A percentile compares a stretch with the other conserved stretches of the same genome.
Conservation (phyloP, 176 grass and related monocot species). For the Eragrostis curvula region DNA sequence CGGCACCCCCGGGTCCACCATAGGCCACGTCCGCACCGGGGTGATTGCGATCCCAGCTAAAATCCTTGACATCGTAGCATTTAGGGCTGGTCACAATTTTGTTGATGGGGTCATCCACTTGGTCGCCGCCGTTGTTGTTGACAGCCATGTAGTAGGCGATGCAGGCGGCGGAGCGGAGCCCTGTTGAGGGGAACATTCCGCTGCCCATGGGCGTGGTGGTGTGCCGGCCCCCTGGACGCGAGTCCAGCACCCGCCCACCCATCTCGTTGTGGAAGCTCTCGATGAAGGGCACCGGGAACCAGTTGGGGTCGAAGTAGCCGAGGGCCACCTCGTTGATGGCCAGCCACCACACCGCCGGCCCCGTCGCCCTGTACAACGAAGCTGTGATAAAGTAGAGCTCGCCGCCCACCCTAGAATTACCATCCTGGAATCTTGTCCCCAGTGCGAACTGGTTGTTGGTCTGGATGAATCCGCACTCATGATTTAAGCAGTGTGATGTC, state of each 20-base stretch:
- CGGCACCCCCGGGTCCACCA: no score
- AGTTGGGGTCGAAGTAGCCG: not conserved
- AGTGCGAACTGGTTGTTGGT: not conserved
- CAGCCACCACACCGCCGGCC: not conserved
- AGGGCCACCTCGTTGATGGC: not conserved
- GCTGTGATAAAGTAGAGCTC: not conserved
- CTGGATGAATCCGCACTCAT: constrained; percentile 1
- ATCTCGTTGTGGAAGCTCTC: constrained; percentile 19
- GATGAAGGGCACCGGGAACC: not conserved
- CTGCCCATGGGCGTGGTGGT: not conserved
- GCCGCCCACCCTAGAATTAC: not conserved
- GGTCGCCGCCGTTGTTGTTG: not conserved
- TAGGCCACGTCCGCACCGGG: no score
- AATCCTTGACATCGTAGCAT: constrained; percentile 5
- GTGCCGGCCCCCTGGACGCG: not conserved
- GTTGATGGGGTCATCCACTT: not conserved
- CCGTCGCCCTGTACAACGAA: not conserved
- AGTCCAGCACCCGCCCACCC: constrained; percentile 12
- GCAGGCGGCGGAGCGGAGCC: not conserved
- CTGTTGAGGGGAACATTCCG: not conserved
- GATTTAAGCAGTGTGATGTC: not conserved
- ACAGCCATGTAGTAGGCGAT: constrained; percentile 1
- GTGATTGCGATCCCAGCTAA: not conserved
- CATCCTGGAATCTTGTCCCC: not conserved
- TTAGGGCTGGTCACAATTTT: not conserved